Evolutionary conservation across 1,139 yeast species (phyloP), one percentile per base, ranked within the genome.

Genomic region (Nakaseomyces nivariensis): DNA sequence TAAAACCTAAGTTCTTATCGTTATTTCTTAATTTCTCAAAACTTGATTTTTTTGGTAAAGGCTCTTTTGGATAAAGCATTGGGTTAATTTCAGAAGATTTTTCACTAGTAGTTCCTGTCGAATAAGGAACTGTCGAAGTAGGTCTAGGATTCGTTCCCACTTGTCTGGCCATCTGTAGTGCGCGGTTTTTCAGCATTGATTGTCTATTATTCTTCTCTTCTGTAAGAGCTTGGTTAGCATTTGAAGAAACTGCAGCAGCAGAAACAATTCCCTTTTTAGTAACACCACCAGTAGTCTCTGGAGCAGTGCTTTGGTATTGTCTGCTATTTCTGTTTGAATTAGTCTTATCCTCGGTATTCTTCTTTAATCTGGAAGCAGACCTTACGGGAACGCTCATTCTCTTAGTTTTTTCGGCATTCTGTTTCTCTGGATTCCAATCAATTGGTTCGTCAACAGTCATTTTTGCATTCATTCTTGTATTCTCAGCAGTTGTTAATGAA

Each of bases 401-500:
- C 6, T 34, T 45, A 17, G 47, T 49, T 37, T 46, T 46, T 4
- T 37, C 46, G 0, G 41, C 37, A 13, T 29, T 37, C 40, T 45
- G 47, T 31, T 41, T 40, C 24, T 33, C 27, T 36, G 47, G 42
- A 43, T 43, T 26, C 37, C 37, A 33, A 24, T 43, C 46, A 29
- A 41, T 10, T 27, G 48, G 25, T 47, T 45, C 64, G 0, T 76
- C 62, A 5, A 44, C 43, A 4, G 81, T 73, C 45, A 79, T 63
- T 62, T 79, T 77, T 1, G 89, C 83, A 64, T 84, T 84, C 51
- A 82, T 61, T 52, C 89, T 73, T 0, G 94, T 84, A 63, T 84
- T 84, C 61, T 84, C 89, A 1, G 90, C 89, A 0, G 94, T 84
- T 0, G 89, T 76, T 49, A 82, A 67, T 0, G 87, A 80, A 46